Evolutionary conservation across 2,329 filamentous ascomycete genomes (phyloP), one percentile per base, ranked within the genome.

Genomic region (Lizonia empirigonia): DNA sequence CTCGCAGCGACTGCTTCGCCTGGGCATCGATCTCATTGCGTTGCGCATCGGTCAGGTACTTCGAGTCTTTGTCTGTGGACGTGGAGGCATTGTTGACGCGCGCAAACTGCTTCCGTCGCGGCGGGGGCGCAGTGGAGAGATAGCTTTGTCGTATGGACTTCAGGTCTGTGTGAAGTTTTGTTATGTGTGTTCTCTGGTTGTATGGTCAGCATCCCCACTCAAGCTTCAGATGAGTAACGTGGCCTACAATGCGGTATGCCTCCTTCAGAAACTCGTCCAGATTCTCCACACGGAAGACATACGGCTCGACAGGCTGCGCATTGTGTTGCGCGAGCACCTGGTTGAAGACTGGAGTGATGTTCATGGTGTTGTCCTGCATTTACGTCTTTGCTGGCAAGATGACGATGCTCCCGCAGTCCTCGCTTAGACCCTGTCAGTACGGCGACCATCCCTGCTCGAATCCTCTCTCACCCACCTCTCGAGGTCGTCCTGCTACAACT

Each of bases 211-310:
- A 71, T 22, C 34, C 15, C 9, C 29, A 24, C 16, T 20, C 33
- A 30, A 47, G 48, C 37, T 20, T 29, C 41, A 44, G 44, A 37
- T 35, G 26, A 49, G 59, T 55, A 59, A 62, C 56, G 66, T 68
- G 41, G 73, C 82, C 67, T 78, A 95, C 92, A 73, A 97, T 97
- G 70, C 88, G 85, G 76, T 96, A 94, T 44, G 94, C 94, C 76
- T 97, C 93, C 69, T 93, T 91, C 26, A 97, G 79, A 70, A 97
- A 99, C 65, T 89, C 88, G 71, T 97, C 90, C 41, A 94, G 82
- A 44, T 68, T 65, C 37, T 69, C 68, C 42, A 74, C 64, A 52
- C 70, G 69, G 55, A 74, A 77, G 9, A 66, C 67, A 53, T 75
- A 70, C 47, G 71, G 62, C 75, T 80, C 59, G 10, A 81, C 78